Evolutionary conservation across 495 filamentous ascomycete genomes (phyloP).

Genomic region (Letharia lupina): DNA sequence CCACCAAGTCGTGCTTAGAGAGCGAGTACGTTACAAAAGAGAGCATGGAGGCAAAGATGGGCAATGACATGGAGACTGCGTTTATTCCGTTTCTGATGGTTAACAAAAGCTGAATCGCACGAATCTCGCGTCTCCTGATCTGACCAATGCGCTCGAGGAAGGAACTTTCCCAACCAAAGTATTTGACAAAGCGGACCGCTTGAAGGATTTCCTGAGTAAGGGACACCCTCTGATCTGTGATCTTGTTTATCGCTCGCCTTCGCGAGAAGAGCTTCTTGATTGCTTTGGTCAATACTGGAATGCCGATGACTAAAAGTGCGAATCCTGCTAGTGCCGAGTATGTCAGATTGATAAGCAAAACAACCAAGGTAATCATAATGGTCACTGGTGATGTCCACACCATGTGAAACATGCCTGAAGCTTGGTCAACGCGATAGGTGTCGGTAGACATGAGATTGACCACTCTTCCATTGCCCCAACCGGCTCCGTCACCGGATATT

Average conservation of each 20-base stretch:
- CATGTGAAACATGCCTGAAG: constrained; percentile 80
- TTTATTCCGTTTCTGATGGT: constrained; percentile 78
- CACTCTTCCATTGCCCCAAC: constrained; percentile 87
- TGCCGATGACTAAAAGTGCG: constrained; percentile 64
- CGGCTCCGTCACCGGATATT: constrained; percentile 57
- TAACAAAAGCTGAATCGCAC: constrained; percentile 67
- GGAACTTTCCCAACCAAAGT: constrained; percentile 85
- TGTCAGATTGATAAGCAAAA: constrained; percentile 75
- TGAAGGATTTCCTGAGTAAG: constrained; percentile 90
- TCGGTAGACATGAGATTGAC: constrained; percentile 91
- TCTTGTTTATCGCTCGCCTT: constrained; percentile 73
- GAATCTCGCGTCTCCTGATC: constrained; percentile 67
- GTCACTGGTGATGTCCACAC: constrained; percentile 77
- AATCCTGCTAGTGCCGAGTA: constrained; percentile 88
- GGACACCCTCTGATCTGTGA: constrained; percentile 84
- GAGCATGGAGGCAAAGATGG: constrained; percentile 89
- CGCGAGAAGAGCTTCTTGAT: constrained; percentile 63
- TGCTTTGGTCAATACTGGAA: constrained; percentile 64
- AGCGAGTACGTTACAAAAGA: constrained; percentile 89
- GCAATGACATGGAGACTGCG: constrained; percentile 67
- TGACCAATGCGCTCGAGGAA: constrained; percentile 69
- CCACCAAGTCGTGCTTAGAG: constrained; percentile 57
- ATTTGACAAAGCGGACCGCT: constrained; percentile 90
- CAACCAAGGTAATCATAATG: constrained; percentile 64
- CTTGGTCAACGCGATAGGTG: constrained; percentile 80